phyloP scores from a whole-genome alignment of 176 grass and related monocot genomes.

The Tillandsia fasciculata region DNA sequence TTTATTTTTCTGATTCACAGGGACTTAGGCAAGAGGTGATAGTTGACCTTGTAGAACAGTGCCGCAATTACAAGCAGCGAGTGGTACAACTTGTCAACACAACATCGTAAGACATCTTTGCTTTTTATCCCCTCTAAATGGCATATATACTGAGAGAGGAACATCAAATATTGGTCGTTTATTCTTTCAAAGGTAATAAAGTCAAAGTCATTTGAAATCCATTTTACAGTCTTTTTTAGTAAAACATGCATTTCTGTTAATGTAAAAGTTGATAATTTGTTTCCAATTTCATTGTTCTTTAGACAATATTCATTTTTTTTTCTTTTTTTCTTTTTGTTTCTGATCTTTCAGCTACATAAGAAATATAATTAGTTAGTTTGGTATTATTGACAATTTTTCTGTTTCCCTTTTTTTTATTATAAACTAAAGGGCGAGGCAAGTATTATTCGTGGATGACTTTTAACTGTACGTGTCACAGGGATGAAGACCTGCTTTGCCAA shows the following conservation, averaged over 20 bases:
- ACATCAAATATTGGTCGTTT: background rate
- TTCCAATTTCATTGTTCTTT: background rate
- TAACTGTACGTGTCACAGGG: slow-evolving; percentile 25
- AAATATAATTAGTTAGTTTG: too few relatives aligned
- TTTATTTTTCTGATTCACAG: slow-evolving; percentile 35
- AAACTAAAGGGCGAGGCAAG: background rate
- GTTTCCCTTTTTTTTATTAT: background rate
- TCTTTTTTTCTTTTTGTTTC: background rate
- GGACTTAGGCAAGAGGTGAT: slow-evolving; percentile 71
- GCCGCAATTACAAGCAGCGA: slow-evolving; percentile 60
- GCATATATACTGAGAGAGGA: background rate
- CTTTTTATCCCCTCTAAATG: background rate
- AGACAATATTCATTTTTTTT: background rate
- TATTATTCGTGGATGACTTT: background rate
- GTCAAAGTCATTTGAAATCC: too few relatives aligned
- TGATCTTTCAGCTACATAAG: too few relatives aligned
- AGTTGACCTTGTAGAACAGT: slow-evolving; percentile 69
- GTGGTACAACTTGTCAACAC: slow-evolving; percentile 68
- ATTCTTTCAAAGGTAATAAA: background rate
- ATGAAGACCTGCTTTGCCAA: slow-evolving; percentile 67
- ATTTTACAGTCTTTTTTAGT: background rate
- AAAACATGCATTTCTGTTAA: background rate
- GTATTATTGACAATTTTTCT: too few relatives aligned
- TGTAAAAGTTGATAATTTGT: background rate
- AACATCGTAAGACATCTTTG: slow-evolving; percentile 45